Percentiles rank a stretch among this genome's conserved stretches.
These are phyloP conservation scores for Fusarium torulosum DNA, from an alignment of 2,329 filamentous ascomycete genomes.

Conservation along the genomic window DNA sequence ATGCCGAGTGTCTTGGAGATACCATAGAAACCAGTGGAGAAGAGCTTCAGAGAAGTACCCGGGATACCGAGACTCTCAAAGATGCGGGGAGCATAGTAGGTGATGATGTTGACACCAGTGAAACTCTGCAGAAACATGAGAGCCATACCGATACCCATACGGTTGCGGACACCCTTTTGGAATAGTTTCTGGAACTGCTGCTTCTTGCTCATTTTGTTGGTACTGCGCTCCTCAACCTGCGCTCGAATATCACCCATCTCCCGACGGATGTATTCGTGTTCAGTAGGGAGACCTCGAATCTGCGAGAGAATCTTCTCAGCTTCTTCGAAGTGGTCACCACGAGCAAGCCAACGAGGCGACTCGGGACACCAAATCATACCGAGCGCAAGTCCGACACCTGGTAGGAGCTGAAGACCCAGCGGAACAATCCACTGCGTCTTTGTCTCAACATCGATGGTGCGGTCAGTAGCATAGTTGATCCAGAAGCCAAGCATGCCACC, in stretches of 20 bases:
- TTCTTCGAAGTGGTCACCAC: conserved; percentile 68
- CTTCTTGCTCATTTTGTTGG: conserved; percentile 47
- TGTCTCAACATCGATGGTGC: conserved; percentile 50
- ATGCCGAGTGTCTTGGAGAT: conserved; percentile 55
- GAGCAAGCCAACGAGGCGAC: conserved; percentile 71
- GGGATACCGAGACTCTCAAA: conserved; percentile 55
- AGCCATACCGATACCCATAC: conserved; percentile 62
- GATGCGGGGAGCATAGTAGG: conserved; percentile 63
- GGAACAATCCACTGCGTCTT: conserved; percentile 65
- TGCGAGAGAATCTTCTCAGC: conserved; percentile 50
- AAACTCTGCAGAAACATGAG: conserved; percentile 60
- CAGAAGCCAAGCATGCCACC: conserved; percentile 57
- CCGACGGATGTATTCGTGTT: conserved; percentile 55
- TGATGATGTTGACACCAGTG: conserved; percentile 68
- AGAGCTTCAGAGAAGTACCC: conserved; percentile 51
- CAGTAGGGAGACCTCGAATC: conserved; percentile 52
- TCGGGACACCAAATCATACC: conserved; percentile 71
- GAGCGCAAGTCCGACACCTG: conserved; percentile 64
- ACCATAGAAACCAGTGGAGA: conserved; percentile 58
- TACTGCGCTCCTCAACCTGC: conserved; percentile 65
- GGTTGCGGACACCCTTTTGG: conserved; percentile 52
- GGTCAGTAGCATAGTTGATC: conserved; percentile 49
- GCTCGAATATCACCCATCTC: conserved; percentile 69
- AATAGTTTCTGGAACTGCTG: conserved; percentile 53
- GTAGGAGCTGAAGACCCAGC: conserved; percentile 67